Conservation (phyloP, 148 eudicot genomes). For the Oxyria digyna region DNA sequence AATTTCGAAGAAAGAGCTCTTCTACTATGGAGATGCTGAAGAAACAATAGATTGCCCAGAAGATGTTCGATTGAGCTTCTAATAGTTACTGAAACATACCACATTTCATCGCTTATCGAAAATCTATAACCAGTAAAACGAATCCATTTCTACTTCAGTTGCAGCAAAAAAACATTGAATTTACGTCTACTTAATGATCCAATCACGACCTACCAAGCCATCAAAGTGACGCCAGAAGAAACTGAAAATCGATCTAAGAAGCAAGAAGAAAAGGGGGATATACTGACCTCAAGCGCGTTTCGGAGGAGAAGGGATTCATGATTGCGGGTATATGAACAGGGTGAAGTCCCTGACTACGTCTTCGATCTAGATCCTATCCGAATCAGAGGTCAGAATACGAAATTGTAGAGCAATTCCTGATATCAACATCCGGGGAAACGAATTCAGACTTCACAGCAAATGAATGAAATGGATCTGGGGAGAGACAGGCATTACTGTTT, state of each 20-base stretch:
- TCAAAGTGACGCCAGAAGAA: neutral
- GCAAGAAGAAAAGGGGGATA: neutral
- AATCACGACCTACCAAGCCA: neutral
- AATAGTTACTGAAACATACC: neutral
- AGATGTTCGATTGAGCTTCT: neutral
- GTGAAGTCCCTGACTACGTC: neutral
- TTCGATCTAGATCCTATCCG: neutral
- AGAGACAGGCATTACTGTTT: neutral
- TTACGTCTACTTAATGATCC: neutral
- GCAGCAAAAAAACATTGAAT: neutral
- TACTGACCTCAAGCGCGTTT: conserved; percentile 81
- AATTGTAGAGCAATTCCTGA: neutral
- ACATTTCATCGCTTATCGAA: neutral
- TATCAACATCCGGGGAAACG: neutral
- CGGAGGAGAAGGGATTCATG: conserved; percentile 94
- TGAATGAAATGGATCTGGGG: neutral
- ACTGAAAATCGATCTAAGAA: neutral
- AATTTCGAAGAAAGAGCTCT: neutral
- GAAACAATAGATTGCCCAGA: neutral
- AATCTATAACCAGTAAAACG: neutral
- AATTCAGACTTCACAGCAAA: neutral
- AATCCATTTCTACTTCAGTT: neutral
- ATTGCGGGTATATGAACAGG: conserved; percentile 27
- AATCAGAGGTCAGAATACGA: neutral
- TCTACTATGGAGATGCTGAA: neutral